Percentiles rank a stretch among this genome's conserved stretches.
Evolutionary conservation across 805 yeast species (phyloP).

Genomic region (Lipomyces japonicus): DNA sequence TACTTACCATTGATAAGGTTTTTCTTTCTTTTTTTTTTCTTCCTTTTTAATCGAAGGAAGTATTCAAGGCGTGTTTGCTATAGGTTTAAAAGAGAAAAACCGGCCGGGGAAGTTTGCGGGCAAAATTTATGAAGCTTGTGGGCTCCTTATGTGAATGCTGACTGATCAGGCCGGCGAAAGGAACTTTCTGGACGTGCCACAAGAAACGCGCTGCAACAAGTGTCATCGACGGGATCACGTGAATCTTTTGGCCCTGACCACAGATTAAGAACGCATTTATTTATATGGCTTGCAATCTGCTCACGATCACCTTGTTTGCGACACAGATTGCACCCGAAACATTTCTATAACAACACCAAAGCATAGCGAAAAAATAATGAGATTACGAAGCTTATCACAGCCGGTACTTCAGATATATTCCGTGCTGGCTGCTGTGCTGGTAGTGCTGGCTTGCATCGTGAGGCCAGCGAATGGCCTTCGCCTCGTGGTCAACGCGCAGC

Average conservation of each 20-base stretch:
- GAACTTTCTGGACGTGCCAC: constrained; percentile 13
- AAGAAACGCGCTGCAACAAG: not conserved
- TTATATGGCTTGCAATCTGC: too few species aligned
- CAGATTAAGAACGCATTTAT: too few species aligned
- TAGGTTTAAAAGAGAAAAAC: too few species aligned
- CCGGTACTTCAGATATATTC: not conserved
- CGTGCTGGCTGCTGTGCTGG: not conserved
- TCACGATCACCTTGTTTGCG: too few species aligned
- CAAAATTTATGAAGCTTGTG: not conserved
- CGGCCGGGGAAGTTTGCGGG: not conserved
- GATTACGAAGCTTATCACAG: not conserved
- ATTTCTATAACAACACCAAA: too few species aligned
- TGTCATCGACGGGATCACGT: not conserved
- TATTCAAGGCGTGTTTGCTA: too few species aligned
- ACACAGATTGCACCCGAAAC: too few species aligned
- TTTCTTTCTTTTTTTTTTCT: too few species aligned
- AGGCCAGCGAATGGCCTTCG: constrained; percentile 22
- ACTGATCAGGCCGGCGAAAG: not conserved
- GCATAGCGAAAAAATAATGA: not conserved
- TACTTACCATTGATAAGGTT: too few species aligned
- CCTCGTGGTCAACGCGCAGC: constrained; percentile 23
- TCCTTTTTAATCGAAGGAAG: too few species aligned
- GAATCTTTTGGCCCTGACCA: not conserved
- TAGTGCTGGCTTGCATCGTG: not conserved
- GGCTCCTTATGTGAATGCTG: too few species aligned